Conservation (phyloP, 2,329 filamentous ascomycete genomes). For the Tolypocladium sp. region DNA sequence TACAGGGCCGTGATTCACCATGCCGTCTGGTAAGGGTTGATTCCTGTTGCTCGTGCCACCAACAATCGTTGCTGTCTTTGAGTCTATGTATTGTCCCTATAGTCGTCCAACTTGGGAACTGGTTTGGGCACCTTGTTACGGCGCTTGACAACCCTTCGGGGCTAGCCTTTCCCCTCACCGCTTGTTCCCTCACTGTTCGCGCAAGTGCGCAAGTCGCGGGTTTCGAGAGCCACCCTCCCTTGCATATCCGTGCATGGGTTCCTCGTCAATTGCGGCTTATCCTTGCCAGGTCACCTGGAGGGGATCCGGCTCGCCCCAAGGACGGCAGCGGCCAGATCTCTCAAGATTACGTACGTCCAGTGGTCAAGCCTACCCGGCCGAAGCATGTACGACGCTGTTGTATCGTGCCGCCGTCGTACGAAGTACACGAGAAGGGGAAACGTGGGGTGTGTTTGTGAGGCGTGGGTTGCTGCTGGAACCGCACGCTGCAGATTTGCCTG, state of each 20-base stretch:
- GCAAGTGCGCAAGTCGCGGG: slow-evolving; percentile 5
- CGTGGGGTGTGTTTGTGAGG: background rate
- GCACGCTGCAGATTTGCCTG: background rate
- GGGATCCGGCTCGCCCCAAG: background rate
- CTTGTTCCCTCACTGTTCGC: slow-evolving; percentile 5
- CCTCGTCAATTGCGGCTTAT: background rate
- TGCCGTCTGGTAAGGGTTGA: background rate
- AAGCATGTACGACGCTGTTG: background rate
- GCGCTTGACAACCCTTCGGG: background rate
- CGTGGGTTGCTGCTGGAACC: background rate
- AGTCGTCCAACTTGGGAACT: background rate
- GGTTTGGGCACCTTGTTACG: background rate
- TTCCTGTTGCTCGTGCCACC: background rate
- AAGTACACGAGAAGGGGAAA: background rate
- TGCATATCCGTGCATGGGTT: slow-evolving; percentile 9
- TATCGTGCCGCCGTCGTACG: background rate
- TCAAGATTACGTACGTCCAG: background rate
- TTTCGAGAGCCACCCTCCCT: slow-evolving; percentile 6
- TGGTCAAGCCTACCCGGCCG: background rate
- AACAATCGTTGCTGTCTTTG: background rate
- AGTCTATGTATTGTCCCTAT: background rate
- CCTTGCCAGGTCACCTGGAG: slow-evolving; percentile 1
- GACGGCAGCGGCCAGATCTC: background rate
- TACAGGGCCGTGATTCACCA: background rate
- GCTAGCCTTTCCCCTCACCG: slow-evolving; percentile 5